Conservation (phyloP, 1,284 basidiomycete species). For the Marasmius oreades region DNA sequence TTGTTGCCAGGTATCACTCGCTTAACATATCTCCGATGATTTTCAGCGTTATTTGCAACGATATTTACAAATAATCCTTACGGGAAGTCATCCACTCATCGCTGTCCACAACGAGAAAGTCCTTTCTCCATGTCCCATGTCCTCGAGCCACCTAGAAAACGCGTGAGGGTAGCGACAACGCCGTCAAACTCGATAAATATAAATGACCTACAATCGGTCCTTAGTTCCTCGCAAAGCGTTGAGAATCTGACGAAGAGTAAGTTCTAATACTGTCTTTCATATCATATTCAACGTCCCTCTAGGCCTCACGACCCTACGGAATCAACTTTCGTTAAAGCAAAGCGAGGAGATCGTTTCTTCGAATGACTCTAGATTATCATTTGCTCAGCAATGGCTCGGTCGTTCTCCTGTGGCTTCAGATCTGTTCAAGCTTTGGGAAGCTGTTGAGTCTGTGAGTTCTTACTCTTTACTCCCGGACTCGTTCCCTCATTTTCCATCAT, state of each 20-base stretch:
- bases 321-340: slow-evolving; percentile 49
- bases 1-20: no score
- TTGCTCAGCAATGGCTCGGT: slow-evolving; percentile 62
- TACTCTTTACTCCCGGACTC: slow-evolving; percentile 10
- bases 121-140: neutral
- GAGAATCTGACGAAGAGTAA: slow-evolving; percentile 23
- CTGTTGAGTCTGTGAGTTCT: slow-evolving; percentile 39
- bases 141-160: slow-evolving; percentile 15
- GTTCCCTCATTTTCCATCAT: neutral
- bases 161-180: slow-evolving; percentile 13
- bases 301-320: slow-evolving; percentile 48
- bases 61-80: neutral
- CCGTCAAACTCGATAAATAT: slow-evolving; percentile 17
- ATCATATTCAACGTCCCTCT: slow-evolving; percentile 3
- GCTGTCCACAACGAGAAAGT: neutral
- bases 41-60: neutral
- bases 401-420: slow-evolving; percentile 51
- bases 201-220: slow-evolving; percentile 21
- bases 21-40: no score
- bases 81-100: neutral
- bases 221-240: slow-evolving; percentile 13
- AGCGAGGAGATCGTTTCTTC: slow-evolving; percentile 41
- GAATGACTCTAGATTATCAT: slow-evolving; percentile 54
- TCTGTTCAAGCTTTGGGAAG: slow-evolving; percentile 62
- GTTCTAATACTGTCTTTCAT: neutral